Evolutionary conservation across 306 rosid genomes (phyloP), one percentile per base, ranked within the genome.

Genomic region (Carpinus fangiana): DNA sequence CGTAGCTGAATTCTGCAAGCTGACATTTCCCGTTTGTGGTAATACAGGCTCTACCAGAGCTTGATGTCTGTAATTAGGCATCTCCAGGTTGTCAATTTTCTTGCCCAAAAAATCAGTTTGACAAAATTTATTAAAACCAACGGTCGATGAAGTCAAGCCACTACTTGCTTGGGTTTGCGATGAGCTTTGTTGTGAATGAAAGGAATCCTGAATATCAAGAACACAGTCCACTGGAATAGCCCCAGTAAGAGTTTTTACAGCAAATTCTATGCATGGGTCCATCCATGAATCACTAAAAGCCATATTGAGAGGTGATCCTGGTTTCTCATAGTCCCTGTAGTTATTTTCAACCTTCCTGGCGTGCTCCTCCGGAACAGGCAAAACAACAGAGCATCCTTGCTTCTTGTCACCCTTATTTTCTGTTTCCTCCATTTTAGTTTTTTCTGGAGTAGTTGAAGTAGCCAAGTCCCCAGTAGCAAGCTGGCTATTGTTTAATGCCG

Each of bases 261-360:
- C 97, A 69, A 94, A 94, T 70, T 92, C 93, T 53, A 92, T 90
- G 78, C 95, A 90, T 5, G 98, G 97, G 75, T 92, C 97, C 61
- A 86, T 74, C 92, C 90, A 87, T 79, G 88, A 81, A 65, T 74
- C 85, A 46, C 76, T 84, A 13, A 73, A 75, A 53, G 86, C 80
- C 31, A 81, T 57, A 12, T 85, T 86, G 48, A 72, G 48, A 41
- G 82, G 73, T 56, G 87, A 75, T 76, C 68, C 91, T 48, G 84
- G 71, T 68, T 76, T 84, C 61, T 82, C 86, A 31, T 68, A 75
- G 45, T 59, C 75, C 48, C 73, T 61, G 0, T 38, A 77, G 48
- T 75, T 77, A 3, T 4, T 55, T 80, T 79, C 84, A 54, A 77
- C 74, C 45, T 54, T 65, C 36, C 76, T 48, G 0, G 50, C 72